phyloP scores from a whole-genome alignment of 2,329 filamentous ascomycete genomes.

The Hypoxylon sp. region DNA sequence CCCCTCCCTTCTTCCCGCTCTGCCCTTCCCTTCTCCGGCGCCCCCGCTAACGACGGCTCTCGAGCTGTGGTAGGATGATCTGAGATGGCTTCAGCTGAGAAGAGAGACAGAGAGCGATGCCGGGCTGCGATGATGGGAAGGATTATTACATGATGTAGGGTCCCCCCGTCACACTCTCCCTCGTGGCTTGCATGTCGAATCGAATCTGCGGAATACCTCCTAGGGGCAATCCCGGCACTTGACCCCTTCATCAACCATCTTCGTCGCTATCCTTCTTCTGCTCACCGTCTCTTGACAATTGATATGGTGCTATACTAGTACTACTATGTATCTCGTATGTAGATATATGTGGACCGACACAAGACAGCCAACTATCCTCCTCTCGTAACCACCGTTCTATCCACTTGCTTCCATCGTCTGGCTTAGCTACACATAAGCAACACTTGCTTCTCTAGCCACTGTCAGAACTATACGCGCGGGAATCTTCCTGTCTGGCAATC shows the following conservation, averaged over 20 bases:
- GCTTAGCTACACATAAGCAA: not conserved
- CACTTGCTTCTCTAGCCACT: not conserved
- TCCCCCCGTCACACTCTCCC: slow-evolving; percentile 27
- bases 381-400: too few species aligned
- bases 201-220: not conserved
- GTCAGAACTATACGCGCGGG: not conserved
- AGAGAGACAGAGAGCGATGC: too few species aligned
- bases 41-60: too few species aligned
- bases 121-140: slow-evolving; percentile 6
- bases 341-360: too few species aligned
- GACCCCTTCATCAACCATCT: slow-evolving; percentile 26
- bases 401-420: not conserved
- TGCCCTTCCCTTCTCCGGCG: too few species aligned
- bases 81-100: slow-evolving; percentile 6
- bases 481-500: not conserved
- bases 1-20: not conserved
- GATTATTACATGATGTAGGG: slow-evolving; percentile 21
- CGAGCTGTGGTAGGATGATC: not conserved
- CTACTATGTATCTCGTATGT: too few species aligned
- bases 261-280: slow-evolving; percentile 23
- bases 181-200: slow-evolving; percentile 32
- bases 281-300: not conserved
- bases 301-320: not conserved
- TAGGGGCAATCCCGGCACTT: slow-evolving; percentile 21
- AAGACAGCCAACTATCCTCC: too few species aligned